Evolutionary conservation across 1,284 basidiomycete genomes (phyloP), one percentile per base, ranked within the genome.

Genomic region (Clitocybe nebularis): DNA sequence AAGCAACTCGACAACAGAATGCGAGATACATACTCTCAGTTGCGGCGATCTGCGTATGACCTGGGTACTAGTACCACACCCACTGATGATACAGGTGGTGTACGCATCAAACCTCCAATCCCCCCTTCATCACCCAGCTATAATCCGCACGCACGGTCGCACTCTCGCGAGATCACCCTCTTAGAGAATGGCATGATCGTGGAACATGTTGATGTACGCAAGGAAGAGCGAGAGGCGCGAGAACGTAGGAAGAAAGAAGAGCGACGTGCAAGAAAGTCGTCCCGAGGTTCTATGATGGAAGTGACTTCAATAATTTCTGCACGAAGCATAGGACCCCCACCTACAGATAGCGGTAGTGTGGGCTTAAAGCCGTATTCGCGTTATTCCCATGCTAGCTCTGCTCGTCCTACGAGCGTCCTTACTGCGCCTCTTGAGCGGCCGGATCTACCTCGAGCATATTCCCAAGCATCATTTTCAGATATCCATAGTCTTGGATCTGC

Each of bases 131-230:
- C 69, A 2, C 59, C 69, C 13, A 57, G 58, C 14, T 51, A 54
- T 42, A 52, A 63, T 26, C 54, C 62, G 7, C 76, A 79, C 47
- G 60, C 64, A 22, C 70, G 71, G 19, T 67, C 63, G 16, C 73
- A 77, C 39, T 78, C 80, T 34, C 79, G 86, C 13, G 84, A 91
- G 43, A 74, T 88, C 3, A 89, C 87, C 0, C 65, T 92, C 8
- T 72, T 93, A 10, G 84, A 90, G 59, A 91, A 88, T 53, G 89
- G 88, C 5, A 81, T 92, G 75, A 85, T 90, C 36, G 81, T 92
- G 5, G 89, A 93, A 54, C 84, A 87, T 45, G 84, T 91, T 33
- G 78, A 91, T 61, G 78, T 92, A n/a, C 78, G 81, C 32, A 80
- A 74, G 50, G 89, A 90, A 61, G 88, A 88, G 60, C 76, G 71